Evolutionary conservation across 257 asterid genomes (phyloP).

Genomic region (Ehretia macrophylla): DNA sequence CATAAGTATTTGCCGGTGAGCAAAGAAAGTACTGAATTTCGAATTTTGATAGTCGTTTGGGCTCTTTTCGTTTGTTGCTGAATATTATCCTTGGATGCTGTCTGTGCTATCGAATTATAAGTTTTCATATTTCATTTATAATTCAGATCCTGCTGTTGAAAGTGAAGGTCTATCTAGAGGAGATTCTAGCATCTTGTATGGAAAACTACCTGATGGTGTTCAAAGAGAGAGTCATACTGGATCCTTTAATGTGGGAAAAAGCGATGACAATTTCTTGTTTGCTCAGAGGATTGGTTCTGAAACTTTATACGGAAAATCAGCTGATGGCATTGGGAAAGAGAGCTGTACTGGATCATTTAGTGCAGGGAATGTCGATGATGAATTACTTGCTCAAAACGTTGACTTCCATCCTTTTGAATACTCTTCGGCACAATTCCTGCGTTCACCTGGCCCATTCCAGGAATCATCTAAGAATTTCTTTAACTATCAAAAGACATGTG

Average conservation of each 20-base stretch:
- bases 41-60: too few relatives aligned
- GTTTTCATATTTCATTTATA: background rate
- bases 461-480: constrained; percentile 25
- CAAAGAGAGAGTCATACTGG: constrained; percentile 32
- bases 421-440: constrained; percentile 15
- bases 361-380: background rate
- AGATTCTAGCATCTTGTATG: constrained; percentile 30
- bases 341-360: constrained; percentile 16
- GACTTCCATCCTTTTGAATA: constrained; percentile 39
- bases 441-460: constrained; percentile 22
- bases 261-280: constrained; percentile 32
- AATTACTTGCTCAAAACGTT: constrained; percentile 24
- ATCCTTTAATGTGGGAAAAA: constrained; percentile 21
- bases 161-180: constrained; percentile 27
- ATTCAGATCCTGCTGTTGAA: constrained; percentile 35
- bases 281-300: constrained; percentile 13
- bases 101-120: too few relatives aligned
- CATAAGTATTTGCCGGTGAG: too few relatives aligned
- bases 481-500: constrained; percentile 24
- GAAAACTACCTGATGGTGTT: constrained; percentile 30
- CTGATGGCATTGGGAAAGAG: constrained; percentile 34
- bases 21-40: too few relatives aligned
- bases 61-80: too few relatives aligned
- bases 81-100: too few relatives aligned
- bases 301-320: constrained; percentile 29